Base-by-base conservation (phyloP, 148 eudicot species). In the Chenopodium album region DNA sequence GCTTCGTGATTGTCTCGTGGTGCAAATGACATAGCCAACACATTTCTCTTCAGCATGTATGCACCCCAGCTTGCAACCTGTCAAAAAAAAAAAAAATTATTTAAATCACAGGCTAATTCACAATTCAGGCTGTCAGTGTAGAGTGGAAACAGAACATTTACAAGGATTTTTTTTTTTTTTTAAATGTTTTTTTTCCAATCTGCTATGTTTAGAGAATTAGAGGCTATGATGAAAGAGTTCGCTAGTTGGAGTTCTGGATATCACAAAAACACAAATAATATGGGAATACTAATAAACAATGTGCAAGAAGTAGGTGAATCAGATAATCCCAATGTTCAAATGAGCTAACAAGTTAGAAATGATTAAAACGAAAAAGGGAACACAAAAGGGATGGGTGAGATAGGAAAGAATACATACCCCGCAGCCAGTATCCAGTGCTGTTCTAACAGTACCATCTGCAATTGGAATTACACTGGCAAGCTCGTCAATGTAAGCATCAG, bases 51-150 rank as follows among this genome's bases (percentile, higher is more conserved):
- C 82, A 91, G 81, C 82, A 91, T 84, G 71, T 91, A 93, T 10
- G 94, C 97, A 72, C 97, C 97, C 94, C 94, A 93, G 74, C 97
- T 93, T 5, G 97, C 97, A 65, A 93, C 97, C 97, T 93, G 78
- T 26, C 56, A 23, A 73, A 83, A 78, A 41, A 26, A 66, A 0
- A 28, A 48, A 52, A 4, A 37, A 0, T 26, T 26, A 26, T 26
- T n/a, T 48, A 20, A 73, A 23, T 56, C 17, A 46, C 16, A 20
- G 60, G 2, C 32, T 17, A 0, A 71, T 14, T 71, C 73, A 70
- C 73, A 56, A 8, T 19, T 19, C 12, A 11, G 31, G 6, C 23
- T 23, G 16, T 13, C 48, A 23, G 4, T 73, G 76, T 23, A 26
- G 9, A 73, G 70, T 66, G 70, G 70, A 66, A 67, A 6, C 7